Evolutionary conservation across 768 basidiomycete genomes (phyloP), one percentile per base, ranked within the genome.

Genomic region (Amanita muscaria): DNA sequence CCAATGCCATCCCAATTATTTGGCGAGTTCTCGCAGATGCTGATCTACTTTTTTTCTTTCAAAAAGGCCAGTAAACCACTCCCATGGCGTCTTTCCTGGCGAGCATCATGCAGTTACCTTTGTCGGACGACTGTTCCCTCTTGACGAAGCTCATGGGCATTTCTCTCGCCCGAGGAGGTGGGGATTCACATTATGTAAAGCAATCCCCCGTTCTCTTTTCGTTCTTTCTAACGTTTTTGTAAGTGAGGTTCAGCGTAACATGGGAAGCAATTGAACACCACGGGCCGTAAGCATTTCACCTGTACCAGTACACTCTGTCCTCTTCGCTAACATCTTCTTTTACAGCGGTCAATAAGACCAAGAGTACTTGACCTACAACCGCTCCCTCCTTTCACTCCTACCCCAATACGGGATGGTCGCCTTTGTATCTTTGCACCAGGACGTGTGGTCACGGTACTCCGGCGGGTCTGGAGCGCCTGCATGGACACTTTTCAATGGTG

Each of bases 381-480:
- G 77, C 46, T 55, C 65, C 1, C 63, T 99, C 2, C 65, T 90
- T 7, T 74, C 77, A 0, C 56, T 87, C 19, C 66, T 90, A 21
- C 83, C 88, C 0, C 59, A 79, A 48, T 90, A 83, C 49, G 83
- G 84, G 10, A 59, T 91, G 24, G 67, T 70, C 2, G 83, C 83
- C 2, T 88, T 88, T 53, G 73, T 92, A 14, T 80, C 79, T 8
- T 58, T 94, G 46, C 94, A 98, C 58, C 94, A 94, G 60, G 91
- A 97, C 59, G 90, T 97, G 24, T 97, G 90, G 88, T 94, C 91
- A 0, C 79, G 93, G 3, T 93, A 92, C 54, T 80, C 80, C 2
- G 94, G 94, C 6, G 94, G 94, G 34, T 94, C 90, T 1, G 94
- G 96, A 1, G 93, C 94, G 0, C 96, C 96, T 1, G 90, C 88